Evolutionary conservation across 1,284 basidiomycete genomes (phyloP), one percentile per base, ranked within the genome.

Genomic region (Malassezia pachydermatis): DNA sequence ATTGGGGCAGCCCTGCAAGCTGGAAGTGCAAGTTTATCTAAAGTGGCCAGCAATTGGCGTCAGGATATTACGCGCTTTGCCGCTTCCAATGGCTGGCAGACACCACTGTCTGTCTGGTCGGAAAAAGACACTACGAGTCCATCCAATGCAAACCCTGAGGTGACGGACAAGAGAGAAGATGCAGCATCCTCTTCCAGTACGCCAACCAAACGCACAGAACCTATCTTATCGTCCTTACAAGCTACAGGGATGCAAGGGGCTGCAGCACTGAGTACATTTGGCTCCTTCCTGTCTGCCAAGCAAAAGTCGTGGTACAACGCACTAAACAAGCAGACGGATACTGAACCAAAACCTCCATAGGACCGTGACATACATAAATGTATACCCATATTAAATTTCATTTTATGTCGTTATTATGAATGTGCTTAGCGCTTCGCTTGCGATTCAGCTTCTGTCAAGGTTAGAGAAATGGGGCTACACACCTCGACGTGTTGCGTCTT

Each of bases 401-500:
- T 25, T 24, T 22, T 17, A 23, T 36, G 34, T n/a, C 34, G 9
- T 30, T n/a, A 10, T 30, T n/a, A n/a, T 30, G 9, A 10, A 10
- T 30, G 9, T 30, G 9, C 19, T 36, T 36, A 17, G 3, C 20
- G 19, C 34, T 36, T 36, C 3, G 10, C 20, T 23, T 52, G 50
- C 19, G 44, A 27, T 22, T 52, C 50, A 22, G 50, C 43, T 27
- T 52, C 50, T 50, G 35, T 16, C 9, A 20, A 24, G 20, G 32
- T 30, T 14, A 43, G 22, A 3, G 40, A 17, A 23, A 36, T 5
- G 19, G 9, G 3, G 28, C 5, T 33, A 57, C 73, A 45, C 45
- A 75, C 74, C 92, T 82, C 90, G 79, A 70, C 94, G 78, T 40
- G 92, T 98, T 22, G 92, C 94, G 73, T 99, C 94, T 75, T 99